phyloP scores from a whole-genome alignment of 306 rosid genomes.

The Gastrolobium bilobum region DNA sequence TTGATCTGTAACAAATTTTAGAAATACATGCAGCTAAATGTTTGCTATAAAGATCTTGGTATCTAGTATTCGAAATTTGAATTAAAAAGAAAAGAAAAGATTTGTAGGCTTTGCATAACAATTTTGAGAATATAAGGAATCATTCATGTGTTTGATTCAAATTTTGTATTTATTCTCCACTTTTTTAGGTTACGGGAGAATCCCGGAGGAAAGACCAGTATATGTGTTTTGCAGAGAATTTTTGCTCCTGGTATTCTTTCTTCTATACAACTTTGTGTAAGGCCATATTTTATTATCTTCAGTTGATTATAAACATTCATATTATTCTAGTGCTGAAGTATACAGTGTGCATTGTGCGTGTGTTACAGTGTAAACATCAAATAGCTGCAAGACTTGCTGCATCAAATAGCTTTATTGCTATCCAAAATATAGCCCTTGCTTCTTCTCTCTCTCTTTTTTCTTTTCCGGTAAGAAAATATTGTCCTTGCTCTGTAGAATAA shows the following conservation, averaged over 20 bases:
- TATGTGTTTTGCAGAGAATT: slow-evolving; percentile 80
- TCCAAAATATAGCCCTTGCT: slow-evolving; percentile 59
- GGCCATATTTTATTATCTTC: slow-evolving; percentile 42
- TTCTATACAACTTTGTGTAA: slow-evolving; percentile 88
- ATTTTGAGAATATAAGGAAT: background rate
- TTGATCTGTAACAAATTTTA: background rate
- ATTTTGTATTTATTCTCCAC: slow-evolving; percentile 5
- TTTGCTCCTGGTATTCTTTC: slow-evolving; percentile 90
- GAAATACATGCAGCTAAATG: slow-evolving; percentile 4
- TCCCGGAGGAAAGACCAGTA: slow-evolving; percentile 85
- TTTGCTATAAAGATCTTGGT: background rate
- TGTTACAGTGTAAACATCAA: slow-evolving; percentile 85
- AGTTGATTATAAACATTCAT: slow-evolving; percentile 16
- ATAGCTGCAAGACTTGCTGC: slow-evolving; percentile 88
- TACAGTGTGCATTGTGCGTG: slow-evolving; percentile 8
- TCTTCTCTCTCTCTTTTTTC: background rate
- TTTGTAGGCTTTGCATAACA: background rate
- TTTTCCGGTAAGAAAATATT: slow-evolving; percentile 39
- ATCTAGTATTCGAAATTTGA: background rate
- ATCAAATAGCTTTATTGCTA: slow-evolving; percentile 73
- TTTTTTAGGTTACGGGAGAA: slow-evolving; percentile 82
- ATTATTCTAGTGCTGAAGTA: slow-evolving; percentile 16
- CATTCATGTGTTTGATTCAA: background rate
- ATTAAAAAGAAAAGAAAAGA: no score
- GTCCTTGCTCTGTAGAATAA: slow-evolving; percentile 9